Evolutionary conservation across 2,329 filamentous ascomycete species (phyloP), one percentile per base, ranked within the genome.

Genomic region (Paradendryphiella salina): DNA sequence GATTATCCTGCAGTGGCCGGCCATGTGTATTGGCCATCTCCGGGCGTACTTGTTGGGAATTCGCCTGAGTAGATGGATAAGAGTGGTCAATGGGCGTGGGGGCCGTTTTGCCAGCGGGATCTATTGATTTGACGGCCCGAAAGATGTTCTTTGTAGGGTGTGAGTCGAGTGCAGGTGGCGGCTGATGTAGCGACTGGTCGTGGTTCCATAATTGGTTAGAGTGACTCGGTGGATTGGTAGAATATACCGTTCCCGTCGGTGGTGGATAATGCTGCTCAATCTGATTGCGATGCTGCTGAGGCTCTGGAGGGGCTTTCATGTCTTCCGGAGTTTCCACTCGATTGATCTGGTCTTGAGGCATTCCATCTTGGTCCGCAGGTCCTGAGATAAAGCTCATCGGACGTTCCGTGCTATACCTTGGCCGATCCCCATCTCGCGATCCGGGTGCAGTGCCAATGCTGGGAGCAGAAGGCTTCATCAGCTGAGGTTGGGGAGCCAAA

Each of bases 371-470:
- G 52, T 73, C 71, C 17, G 65, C 61, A 42, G 65, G 61, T 10
- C 66, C 66, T 33, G 65, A 71, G 20, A 72, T 50, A 41, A 73
- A 73, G 53, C 71, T 73, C 71, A 73, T 73, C 5, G 70, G 71
- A 15, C 71, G 60, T 21, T 70, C 70, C 10, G 57, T 57, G 46
- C 69, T 71, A 39, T 65, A 67, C 39, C 66, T 62, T 29, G 59
- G 51, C 10, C 38, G 28, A 4, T 60, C 61, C 6, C 60, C 64
- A 26, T 67, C 61, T n/a, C 51, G 54, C 10, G 55, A 33, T 29
- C 57, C 54, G 35, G 56, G 38, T 20, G 26, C 34, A 32, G 38
- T 26, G 18, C 28, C 23, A 43, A 39, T 43, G 32, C 45, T 45
- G 29, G 57, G 42, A 5, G 54, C 32, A 14, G 26, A 28, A 21